Evolutionary conservation across 2,329 filamentous ascomycete species (phyloP).

Genomic region (Hymenoscyphus repandus): DNA sequence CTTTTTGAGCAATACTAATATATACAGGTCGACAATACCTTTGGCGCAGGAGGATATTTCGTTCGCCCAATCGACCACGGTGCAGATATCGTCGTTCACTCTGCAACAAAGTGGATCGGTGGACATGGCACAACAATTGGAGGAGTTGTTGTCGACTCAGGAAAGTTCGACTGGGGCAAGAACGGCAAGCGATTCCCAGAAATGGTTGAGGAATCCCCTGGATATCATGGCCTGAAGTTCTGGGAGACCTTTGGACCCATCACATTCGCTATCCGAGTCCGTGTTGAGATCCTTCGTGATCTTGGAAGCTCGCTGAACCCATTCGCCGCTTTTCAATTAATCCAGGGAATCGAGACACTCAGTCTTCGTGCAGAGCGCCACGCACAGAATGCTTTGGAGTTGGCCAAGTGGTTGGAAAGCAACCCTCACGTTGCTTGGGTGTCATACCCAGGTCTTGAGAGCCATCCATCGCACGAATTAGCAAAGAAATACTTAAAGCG

Average conservation of each 20-base stretch:
- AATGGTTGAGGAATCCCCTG: slow-evolving; percentile 80
- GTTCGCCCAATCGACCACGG: slow-evolving; percentile 82
- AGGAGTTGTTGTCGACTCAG: slow-evolving; percentile 79
- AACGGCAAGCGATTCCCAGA: slow-evolving; percentile 82
- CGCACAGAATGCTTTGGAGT: slow-evolving; percentile 71
- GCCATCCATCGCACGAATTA: slow-evolving; percentile 70
- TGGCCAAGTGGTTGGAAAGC: slow-evolving; percentile 78
- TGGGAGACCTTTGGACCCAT: slow-evolving; percentile 85
- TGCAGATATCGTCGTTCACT: slow-evolving; percentile 91
- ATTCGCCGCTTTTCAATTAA: slow-evolving; percentile 86
- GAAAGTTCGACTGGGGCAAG: slow-evolving; percentile 92
- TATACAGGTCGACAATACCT: slow-evolving; percentile 80
- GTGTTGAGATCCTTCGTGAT: slow-evolving; percentile 87
- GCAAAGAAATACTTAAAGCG: slow-evolving; percentile 84
- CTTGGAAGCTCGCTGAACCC: slow-evolving; percentile 79
- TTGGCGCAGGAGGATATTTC: slow-evolving; percentile 89
- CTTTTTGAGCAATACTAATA: slow-evolving; percentile 6
- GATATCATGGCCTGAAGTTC: slow-evolving; percentile 92
- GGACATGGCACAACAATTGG: slow-evolving; percentile 91
- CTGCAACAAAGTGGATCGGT: slow-evolving; percentile 95
- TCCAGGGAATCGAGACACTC: slow-evolving; percentile 86
- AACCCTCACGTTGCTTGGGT: slow-evolving; percentile 88
- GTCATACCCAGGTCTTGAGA: slow-evolving; percentile 82
- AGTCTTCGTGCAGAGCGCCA: slow-evolving; percentile 82
- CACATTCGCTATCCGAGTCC: slow-evolving; percentile 76